Evolutionary conservation across 495 filamentous ascomycete species (phyloP).

Genomic region (Xylaria intraflava): DNA sequence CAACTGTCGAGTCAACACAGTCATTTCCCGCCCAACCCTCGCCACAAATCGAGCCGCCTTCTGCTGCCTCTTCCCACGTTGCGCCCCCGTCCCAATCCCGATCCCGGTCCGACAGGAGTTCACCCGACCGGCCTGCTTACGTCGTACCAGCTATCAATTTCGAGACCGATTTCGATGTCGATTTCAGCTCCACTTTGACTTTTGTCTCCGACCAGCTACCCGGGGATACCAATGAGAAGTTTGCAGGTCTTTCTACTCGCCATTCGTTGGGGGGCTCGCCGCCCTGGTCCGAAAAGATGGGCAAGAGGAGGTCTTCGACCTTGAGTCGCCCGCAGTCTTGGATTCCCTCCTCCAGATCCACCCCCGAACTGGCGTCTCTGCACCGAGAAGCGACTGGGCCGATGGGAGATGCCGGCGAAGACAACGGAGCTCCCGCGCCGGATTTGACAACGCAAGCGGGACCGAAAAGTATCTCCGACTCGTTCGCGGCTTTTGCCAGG

Average conservation of each 20-base stretch:
- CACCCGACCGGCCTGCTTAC: slow-evolving; percentile 34
- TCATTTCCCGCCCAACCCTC: slow-evolving; percentile 24
- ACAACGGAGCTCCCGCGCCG: slow-evolving; percentile 3
- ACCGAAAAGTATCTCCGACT: slow-evolving; percentile 48
- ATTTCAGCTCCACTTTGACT: slow-evolving; percentile 32
- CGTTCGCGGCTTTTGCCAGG: slow-evolving; percentile 59
- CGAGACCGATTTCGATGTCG: slow-evolving; percentile 20
- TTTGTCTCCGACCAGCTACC: slow-evolving; percentile 18
- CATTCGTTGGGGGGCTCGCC: slow-evolving; percentile 15
- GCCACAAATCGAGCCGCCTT: background rate
- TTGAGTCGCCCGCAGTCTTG: slow-evolving; percentile 39
- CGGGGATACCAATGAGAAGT: slow-evolving; percentile 21
- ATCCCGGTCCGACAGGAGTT: slow-evolving; percentile 26
- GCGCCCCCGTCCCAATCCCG: slow-evolving; percentile 15
- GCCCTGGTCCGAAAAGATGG: slow-evolving; percentile 24
- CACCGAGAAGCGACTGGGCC: slow-evolving; percentile 15
- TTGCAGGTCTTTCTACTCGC: slow-evolving; percentile 11
- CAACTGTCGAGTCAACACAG: slow-evolving; percentile 34
- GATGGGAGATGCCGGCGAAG: background rate
- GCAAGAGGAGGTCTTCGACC: slow-evolving; percentile 30
- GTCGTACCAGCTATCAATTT: slow-evolving; percentile 42
- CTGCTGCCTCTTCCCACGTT: slow-evolving; percentile 13
- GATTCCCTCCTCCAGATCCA: slow-evolving; percentile 38
- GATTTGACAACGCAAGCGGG: slow-evolving; percentile 21
- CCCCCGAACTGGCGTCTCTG: slow-evolving; percentile 23